Conservation (phyloP, 202 grass and related monocot species). For the Carex arenaria region DNA sequence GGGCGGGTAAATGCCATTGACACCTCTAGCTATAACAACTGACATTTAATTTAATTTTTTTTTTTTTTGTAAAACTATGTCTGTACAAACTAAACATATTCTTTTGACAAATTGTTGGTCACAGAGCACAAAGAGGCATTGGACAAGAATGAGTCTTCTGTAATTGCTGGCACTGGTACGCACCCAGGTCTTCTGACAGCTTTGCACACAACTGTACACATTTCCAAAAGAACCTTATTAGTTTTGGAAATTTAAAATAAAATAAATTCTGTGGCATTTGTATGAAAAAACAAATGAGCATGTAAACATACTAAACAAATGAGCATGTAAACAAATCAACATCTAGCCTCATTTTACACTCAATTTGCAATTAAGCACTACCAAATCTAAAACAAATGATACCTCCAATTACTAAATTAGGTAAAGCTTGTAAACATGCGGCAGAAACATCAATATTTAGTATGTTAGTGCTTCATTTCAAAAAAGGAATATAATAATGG, state of each 20-base stretch:
- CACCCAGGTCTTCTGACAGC: slow-evolving; percentile 55
- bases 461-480: not conserved
- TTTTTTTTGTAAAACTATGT: not conserved
- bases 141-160: slow-evolving; percentile 28
- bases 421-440: not conserved
- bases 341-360: not conserved
- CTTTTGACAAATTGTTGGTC: not conserved
- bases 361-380: not conserved
- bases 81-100: slow-evolving; percentile 10
- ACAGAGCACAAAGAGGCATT: slow-evolving; percentile 8
- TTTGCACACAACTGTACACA: slow-evolving; percentile 57
- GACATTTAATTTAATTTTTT: not conserved
- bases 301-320: too few species aligned
- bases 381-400: not conserved
- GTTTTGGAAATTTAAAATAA: not conserved
- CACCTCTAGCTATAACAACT: not conserved
- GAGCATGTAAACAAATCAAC: too few species aligned
- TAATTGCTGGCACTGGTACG: slow-evolving; percentile 42
- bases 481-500: not conserved
- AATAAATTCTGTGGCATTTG: not conserved
- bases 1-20: too few species aligned
- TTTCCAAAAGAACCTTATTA: slow-evolving; percentile 13
- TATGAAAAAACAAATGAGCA: not conserved
- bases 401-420: not conserved
- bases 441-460: not conserved